phyloP scores from a whole-genome alignment of 331 rosid species.

The Acacia concinna region DNA sequence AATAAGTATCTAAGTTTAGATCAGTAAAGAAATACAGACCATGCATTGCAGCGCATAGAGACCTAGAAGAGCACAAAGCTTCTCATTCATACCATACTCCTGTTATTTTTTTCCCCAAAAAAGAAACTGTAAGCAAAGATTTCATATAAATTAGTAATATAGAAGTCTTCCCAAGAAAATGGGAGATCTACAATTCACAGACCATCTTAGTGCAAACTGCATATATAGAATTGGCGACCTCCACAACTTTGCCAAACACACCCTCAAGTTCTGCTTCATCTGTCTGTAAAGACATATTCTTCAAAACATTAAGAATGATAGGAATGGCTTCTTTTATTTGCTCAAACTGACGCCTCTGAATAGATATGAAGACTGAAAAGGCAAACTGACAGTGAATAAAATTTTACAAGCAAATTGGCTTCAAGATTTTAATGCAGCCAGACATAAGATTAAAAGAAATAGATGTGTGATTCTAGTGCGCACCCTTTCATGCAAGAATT shows the following conservation, averaged over 20 bases:
- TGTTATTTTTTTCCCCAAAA: neutral
- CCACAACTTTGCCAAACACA: slow-evolving; percentile 57
- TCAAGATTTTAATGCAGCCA: slow-evolving; percentile 16
- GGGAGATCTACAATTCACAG: slow-evolving; percentile 36
- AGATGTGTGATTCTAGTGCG: neutral
- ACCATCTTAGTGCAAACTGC: slow-evolving; percentile 67
- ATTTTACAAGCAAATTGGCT: slow-evolving; percentile 22
- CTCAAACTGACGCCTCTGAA: slow-evolving; percentile 80
- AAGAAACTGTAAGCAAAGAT: slow-evolving; percentile 20
- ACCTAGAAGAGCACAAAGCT: slow-evolving; percentile 72
- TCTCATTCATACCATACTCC: slow-evolving; percentile 57
- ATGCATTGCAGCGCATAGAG: slow-evolving; percentile 70
- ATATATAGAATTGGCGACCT: slow-evolving; percentile 64
- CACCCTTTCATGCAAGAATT: slow-evolving; percentile 1
- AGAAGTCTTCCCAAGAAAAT: slow-evolving; percentile 19
- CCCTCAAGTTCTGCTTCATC: slow-evolving; percentile 52
- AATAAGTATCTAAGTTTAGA: neutral
- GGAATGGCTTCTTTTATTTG: slow-evolving; percentile 71
- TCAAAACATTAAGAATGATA: slow-evolving; percentile 67
- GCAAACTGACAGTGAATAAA: slow-evolving; percentile 29
- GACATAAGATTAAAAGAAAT: neutral
- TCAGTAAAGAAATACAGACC: slow-evolving; percentile 44
- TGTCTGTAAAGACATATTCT: slow-evolving; percentile 51
- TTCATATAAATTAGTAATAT: slow-evolving; percentile 26
- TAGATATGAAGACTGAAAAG: slow-evolving; percentile 69